Evolutionary conservation across 2,329 filamentous ascomycete genomes (phyloP).

Genomic region (Talaromyces albobiverticillius): DNA sequence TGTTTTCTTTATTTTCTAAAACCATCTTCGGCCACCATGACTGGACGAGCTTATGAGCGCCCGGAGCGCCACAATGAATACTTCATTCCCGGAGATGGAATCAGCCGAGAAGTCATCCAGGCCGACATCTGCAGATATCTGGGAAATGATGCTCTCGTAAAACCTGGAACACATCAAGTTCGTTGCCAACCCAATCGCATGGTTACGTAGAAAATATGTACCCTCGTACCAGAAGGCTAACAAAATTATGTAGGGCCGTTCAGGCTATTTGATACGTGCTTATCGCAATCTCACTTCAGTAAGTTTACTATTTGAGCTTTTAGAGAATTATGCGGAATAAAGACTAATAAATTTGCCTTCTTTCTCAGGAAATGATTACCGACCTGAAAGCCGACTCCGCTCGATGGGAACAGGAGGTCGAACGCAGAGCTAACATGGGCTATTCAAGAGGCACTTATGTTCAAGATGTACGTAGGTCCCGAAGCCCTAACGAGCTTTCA

Average conservation of each 20-base stretch:
- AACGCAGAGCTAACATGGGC: constrained; percentile 38
- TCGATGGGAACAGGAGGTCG: constrained; percentile 48
- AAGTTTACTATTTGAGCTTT: constrained; percentile 33
- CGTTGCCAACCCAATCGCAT: constrained; percentile 29
- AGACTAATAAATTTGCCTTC: constrained; percentile 21
- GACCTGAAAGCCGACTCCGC: constrained; percentile 54
- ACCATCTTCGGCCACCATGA: constrained; percentile 33
- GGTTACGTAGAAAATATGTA: constrained; percentile 11
- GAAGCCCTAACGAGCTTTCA: constrained; percentile 37
- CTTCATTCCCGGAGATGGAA: constrained; percentile 75
- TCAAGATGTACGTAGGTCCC: constrained; percentile 35
- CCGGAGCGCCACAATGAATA: constrained; percentile 65
- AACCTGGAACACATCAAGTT: constrained; percentile 72
- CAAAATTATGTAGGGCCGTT: constrained; percentile 49
- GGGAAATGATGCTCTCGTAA: constrained; percentile 76
- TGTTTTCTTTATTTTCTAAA: constrained; percentile 21
- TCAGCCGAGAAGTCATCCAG: constrained; percentile 79
- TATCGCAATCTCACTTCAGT: constrained; percentile 77
- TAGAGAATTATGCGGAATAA: not conserved
- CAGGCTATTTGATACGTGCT: constrained; percentile 74
- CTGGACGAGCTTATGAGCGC: constrained; percentile 31
- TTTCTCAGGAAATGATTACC: constrained; percentile 52
- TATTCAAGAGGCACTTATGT: constrained; percentile 40
- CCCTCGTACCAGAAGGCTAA: constrained; percentile 1
- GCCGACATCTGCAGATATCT: constrained; percentile 81